These are phyloP conservation scores for Penicillium steckii DNA, from an alignment of 495 filamentous ascomycete species.

Conservation along the genomic window DNA sequence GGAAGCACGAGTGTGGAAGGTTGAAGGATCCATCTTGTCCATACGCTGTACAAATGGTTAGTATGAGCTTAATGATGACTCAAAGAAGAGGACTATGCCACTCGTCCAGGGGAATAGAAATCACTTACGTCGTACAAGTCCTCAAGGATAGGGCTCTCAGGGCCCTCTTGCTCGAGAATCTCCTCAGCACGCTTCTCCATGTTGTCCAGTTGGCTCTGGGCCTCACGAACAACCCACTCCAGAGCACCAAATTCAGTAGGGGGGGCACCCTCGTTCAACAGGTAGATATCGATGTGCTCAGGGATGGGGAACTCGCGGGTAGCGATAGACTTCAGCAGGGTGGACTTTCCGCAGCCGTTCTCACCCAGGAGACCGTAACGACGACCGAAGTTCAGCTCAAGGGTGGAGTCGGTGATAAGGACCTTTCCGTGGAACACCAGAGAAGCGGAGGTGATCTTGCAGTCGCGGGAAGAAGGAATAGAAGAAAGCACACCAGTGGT, in stretches of 20 bases:
- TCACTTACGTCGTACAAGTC: slow-evolving; percentile 90
- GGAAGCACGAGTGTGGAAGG: slow-evolving; percentile 94
- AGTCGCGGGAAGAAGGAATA: slow-evolving; percentile 77
- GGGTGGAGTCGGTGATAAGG: slow-evolving; percentile 85
- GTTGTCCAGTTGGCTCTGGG: slow-evolving; percentile 86
- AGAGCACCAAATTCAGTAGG: slow-evolving; percentile 84
- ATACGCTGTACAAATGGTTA: slow-evolving; percentile 68
- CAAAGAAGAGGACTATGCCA: too few relatives aligned
- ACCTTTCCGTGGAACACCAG: slow-evolving; percentile 98
- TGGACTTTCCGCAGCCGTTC: slow-evolving; percentile 99
- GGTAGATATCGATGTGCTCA: slow-evolving; percentile 97
- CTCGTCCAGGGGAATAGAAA: background rate
- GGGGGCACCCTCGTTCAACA: slow-evolving; percentile 97
- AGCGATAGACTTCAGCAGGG: slow-evolving; percentile 90
- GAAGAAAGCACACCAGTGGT: slow-evolving; percentile 96
- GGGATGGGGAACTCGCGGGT: slow-evolving; percentile 93
- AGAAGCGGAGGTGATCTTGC: slow-evolving; percentile 92
- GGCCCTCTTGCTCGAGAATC: slow-evolving; percentile 85
- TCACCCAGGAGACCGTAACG: slow-evolving; percentile 95
- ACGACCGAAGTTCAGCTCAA: slow-evolving; percentile 91
- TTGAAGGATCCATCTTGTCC: slow-evolving; percentile 99
- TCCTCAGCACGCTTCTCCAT: slow-evolving; percentile 88
- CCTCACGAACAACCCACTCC: slow-evolving; percentile 96
- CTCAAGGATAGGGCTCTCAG: slow-evolving; percentile 86
- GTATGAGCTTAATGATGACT: background rate